phyloP scores from a whole-genome alignment of 2,329 filamentous ascomycete genomes.

The Magnaporthales sp. region DNA sequence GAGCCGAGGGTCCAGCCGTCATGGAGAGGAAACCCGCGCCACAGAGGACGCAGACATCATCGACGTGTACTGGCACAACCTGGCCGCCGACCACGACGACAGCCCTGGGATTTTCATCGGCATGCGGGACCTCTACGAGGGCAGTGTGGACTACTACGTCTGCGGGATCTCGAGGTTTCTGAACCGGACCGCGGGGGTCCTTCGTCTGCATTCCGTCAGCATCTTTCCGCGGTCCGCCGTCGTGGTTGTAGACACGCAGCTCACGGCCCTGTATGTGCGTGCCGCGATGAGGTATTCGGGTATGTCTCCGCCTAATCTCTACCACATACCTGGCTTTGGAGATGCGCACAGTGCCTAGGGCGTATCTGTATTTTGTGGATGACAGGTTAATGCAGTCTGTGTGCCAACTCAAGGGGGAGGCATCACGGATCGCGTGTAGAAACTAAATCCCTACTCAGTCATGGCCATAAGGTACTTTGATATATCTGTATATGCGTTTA shows the following conservation, averaged over 20 bases:
- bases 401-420: background rate
- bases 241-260: background rate
- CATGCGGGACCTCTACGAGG: background rate
- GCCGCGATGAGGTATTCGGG: background rate
- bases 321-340: background rate
- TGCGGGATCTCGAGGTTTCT: background rate
- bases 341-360: background rate
- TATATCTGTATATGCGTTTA: background rate
- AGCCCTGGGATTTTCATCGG: background rate
- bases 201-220: background rate
- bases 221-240: background rate
- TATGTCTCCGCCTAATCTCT: background rate
- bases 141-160: background rate
- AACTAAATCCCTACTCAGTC: background rate
- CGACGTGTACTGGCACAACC: conserved; percentile 4
- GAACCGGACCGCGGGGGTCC: background rate
- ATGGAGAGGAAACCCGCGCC: background rate
- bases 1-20: background rate
- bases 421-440: background rate
- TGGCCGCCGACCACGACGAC: background rate
- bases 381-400: background rate
- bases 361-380: background rate
- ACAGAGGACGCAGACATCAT: background rate
- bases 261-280: background rate
- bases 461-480: background rate